Evolutionary conservation across 257 asterid genomes (phyloP), one percentile per base, ranked within the genome.

Genomic region (Solanum pennellii): DNA sequence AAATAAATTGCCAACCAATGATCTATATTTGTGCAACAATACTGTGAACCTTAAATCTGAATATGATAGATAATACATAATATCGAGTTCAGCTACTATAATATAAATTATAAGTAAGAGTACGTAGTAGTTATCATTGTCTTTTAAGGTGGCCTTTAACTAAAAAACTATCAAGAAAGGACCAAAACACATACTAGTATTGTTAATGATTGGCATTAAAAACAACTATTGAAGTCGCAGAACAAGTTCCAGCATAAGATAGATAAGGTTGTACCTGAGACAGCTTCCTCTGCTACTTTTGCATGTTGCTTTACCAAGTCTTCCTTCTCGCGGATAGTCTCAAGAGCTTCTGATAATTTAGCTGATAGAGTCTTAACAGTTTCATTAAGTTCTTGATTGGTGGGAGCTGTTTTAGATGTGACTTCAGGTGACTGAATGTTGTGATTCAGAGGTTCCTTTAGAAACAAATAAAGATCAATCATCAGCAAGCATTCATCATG

Each of bases 261-360:
- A 88, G 79, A 18, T 18, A 66, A 84, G 16, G 29, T 66, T 86
- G 80, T 90, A 96, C 99, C 99, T 85, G 98, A 91, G 88, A 97
- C 98, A 85, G 99, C 99, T 92, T 97, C 99, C 91, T 97, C 98
- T 18, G 99, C 96, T 83, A 97, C 99, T 93, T 94, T 95, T 25
- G 97, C 91, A 87, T 97, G 99, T 90, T 97, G 98, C 92, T 94
- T 94, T 60, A 94, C 97, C 93, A 92, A 92, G 88, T 97, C 95
- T 89, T 97, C 98, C 92, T 97, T 95, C 56, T 92, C 95, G 25
- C 89, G 91, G 76, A 94, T 91, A 83, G 90, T 93, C 69, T 89
- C 88, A 91, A 96, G 95, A 91, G 99, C 98, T 86, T 92, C 96
- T 0, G 98, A 93, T 69, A 95, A 89, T 92, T 95, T 94, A 84